Evolutionary conservation across 1,284 basidiomycete species (phyloP), one percentile per base, ranked within the genome.

Genomic region (Golubevia sp.): DNA sequence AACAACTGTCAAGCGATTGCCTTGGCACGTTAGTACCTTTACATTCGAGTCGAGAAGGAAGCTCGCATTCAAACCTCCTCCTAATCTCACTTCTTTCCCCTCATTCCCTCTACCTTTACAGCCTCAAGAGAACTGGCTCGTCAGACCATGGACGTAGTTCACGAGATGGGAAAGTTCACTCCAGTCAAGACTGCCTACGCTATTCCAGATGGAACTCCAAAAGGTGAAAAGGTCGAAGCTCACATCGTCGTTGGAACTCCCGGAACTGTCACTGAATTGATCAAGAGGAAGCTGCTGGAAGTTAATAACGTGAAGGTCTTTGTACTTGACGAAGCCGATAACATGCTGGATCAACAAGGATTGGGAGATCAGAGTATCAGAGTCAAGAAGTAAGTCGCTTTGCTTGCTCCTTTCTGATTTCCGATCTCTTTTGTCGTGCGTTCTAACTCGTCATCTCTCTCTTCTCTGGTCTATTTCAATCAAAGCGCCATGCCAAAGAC

Each of bases 291-390:
- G 44, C 65, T 71, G 64, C 77, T 70, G 30, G 93, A 98, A 78
- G 86, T 91, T 5, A 88, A 87, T 58, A 87, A 90, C 48, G 89
- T 99, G 82, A 93, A 93, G 81, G 93, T 97, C 8, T 94, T 99
- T 67, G 96, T 99, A 8, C 87, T 99, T 21, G 97, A 99, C 82
- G 97, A 99, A 86, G 97, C 97, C 30, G 97, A 99, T 85, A 97
- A 97, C 61, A 97, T 99, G 94, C 87, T 99, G 70, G 94, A 96
- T 82, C 90, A 94, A 80, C 93, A 96, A 84, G 94, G 95, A 23
- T 86, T 99, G 58, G 94, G 94, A n/a, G 97, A 99, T 76, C 96
- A 99, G 85, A 96, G 93, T 1, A 86, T 96, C 65, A 89, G 91
- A 57, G 94, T 98, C 64, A 98, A 97, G 86, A 97, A 94, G 94